phyloP scores from a whole-genome alignment of 495 filamentous ascomycete genomes.

The Sordaria brevicollis region DNA sequence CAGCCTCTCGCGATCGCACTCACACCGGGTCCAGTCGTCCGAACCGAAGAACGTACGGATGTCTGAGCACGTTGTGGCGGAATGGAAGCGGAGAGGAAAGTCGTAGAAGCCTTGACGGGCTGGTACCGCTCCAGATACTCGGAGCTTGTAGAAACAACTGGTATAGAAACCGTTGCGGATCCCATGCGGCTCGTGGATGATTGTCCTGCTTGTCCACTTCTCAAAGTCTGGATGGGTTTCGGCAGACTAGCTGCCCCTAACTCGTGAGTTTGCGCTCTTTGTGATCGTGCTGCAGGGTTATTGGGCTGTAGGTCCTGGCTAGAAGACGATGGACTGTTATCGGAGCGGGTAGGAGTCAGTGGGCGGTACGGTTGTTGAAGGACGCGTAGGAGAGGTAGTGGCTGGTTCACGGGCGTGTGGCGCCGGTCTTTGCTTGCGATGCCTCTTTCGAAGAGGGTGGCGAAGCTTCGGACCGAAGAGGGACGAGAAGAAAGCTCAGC shows the following conservation, averaged over 20 bases:
- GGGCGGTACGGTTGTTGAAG: background rate
- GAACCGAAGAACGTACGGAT: background rate
- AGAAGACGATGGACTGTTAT: background rate
- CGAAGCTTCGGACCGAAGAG: background rate
- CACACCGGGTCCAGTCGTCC: background rate
- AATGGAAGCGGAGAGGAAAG: background rate
- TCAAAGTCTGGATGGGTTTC: background rate
- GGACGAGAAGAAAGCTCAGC: background rate
- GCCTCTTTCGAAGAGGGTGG: background rate
- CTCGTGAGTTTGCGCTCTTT: background rate
- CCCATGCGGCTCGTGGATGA: background rate
- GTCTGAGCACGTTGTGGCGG: too few relatives aligned
- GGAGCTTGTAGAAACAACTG: background rate
- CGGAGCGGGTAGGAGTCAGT: background rate
- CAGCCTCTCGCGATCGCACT: background rate
- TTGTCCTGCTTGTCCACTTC: background rate
- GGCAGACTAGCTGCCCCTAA: background rate
- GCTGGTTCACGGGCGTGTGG: background rate
- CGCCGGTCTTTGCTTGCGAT: background rate
- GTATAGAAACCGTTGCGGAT: background rate
- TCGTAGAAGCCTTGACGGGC: background rate
- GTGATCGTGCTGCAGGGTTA: background rate
- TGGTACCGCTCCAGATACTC: slow-evolving; percentile 5
- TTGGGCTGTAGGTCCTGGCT: background rate
- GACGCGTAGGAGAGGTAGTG: background rate